phyloP scores from a whole-genome alignment of 805 yeast genomes.

The Candida sphagnicola region DNA sequence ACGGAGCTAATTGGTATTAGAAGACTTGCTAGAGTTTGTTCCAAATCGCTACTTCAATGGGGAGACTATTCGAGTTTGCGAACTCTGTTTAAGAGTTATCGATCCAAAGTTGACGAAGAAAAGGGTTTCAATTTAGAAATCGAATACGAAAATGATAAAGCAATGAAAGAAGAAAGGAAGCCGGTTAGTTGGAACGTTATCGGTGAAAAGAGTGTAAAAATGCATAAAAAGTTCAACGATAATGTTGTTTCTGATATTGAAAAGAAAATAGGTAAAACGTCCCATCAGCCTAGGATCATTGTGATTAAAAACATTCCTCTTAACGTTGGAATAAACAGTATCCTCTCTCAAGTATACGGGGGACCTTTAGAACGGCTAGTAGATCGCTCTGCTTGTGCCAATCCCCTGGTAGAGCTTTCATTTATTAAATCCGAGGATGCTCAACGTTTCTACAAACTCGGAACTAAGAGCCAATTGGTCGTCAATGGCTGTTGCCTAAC shows the following conservation, averaged over 20 bases:
- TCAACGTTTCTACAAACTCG: conserved; percentile 46
- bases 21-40: conserved; percentile 3
- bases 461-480: conserved; percentile 43
- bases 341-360: conserved; percentile 57
- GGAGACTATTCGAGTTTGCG: not conserved
- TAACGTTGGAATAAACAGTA: conserved; percentile 43
- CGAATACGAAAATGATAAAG: too few species aligned
- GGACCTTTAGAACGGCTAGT: conserved; percentile 62
- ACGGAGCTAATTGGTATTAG: conserved; percentile 1
- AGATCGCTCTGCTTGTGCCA: conserved; percentile 14
- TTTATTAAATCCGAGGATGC: conserved; percentile 57
- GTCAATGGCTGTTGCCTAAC: conserved; percentile 53
- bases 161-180: too few species aligned
- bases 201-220: not conserved
- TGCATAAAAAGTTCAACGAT: not conserved
- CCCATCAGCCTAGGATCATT: conserved; percentile 22
- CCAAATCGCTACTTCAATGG: conserved; percentile 1
- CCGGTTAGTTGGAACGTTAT: too few species aligned
- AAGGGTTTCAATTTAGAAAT: too few species aligned
- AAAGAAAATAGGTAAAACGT: too few species aligned
- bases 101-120: not conserved
- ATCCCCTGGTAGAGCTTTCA: conserved; percentile 38
- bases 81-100: not conserved
- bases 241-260: not conserved
- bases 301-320: conserved; percentile 37